Conservation (phyloP, 345 rosid species). For the Hypericum perforatum region DNA sequence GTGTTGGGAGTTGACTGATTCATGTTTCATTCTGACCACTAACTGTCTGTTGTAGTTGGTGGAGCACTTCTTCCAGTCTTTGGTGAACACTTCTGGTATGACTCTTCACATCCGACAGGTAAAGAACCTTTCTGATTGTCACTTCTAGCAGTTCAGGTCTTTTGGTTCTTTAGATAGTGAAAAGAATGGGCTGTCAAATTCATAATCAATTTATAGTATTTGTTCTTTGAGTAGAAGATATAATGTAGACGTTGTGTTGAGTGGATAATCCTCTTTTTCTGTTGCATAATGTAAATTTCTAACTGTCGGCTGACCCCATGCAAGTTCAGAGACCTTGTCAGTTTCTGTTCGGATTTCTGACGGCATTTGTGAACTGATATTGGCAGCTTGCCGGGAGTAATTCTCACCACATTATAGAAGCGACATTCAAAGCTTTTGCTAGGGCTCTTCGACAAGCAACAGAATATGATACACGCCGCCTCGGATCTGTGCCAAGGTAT, state of each 20-base stretch:
- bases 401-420: constrained; percentile 92
- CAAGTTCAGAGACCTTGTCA: neutral
- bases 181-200: too few relatives aligned
- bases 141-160: too few relatives aligned
- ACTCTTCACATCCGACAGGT: constrained; percentile 95
- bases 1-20: neutral
- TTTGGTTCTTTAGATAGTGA: too few relatives aligned
- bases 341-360: constrained; percentile 3
- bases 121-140: neutral
- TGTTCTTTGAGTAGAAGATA: too few relatives aligned
- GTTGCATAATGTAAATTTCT: too few relatives aligned
- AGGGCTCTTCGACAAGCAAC: constrained; percentile 94
- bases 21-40: neutral
- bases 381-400: constrained; percentile 82
- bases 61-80: constrained; percentile 90
- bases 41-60: constrained; percentile 47
- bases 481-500: constrained; percentile 81
- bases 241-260: too few relatives aligned
- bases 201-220: too few relatives aligned
- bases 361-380: constrained; percentile 4
- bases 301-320: too few relatives aligned
- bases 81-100: constrained; percentile 91
- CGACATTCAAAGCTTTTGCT: constrained; percentile 93
- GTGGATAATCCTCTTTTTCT: too few relatives aligned
- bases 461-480: constrained; percentile 64